Percentiles rank a stretch among this genome's conserved stretches.
Evolutionary conservation across 169 alveolate genomes (phyloP).

Genomic region (Perkinsus olseni): DNA sequence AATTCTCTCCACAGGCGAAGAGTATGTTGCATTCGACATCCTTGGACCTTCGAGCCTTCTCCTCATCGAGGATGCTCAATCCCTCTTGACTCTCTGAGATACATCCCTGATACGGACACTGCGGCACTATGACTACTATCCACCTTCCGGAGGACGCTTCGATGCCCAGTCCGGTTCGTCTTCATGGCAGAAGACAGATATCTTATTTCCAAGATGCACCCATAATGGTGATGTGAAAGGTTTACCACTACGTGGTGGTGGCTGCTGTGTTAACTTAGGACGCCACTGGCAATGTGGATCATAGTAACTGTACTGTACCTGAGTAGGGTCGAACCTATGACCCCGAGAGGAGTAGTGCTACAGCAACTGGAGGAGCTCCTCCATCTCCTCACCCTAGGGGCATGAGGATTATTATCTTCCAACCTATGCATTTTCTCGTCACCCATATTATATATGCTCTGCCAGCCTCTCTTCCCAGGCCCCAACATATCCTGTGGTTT

Average conservation of each 20-base stretch:
- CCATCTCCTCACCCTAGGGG: neutral
- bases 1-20: neutral
- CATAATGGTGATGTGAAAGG: neutral
- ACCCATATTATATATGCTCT: neutral
- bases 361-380: too few relatives aligned
- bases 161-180: neutral
- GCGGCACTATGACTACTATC: neutral
- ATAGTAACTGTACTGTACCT: neutral
- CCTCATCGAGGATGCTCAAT: neutral
- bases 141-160: neutral
- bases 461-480: neutral
- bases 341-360: neutral
- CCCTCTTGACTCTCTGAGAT: neutral
- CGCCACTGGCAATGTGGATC: neutral
- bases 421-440: neutral
- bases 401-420: neutral
- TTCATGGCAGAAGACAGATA: neutral
- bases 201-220: neutral
- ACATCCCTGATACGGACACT: neutral
- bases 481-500: neutral
- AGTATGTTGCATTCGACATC: neutral
- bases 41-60: neutral
- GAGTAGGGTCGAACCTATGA: neutral
- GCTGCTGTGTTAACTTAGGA: neutral
- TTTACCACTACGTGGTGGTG: conserved; percentile 1